A percentile compares a stretch with the other conserved stretches of the same genome.
Evolutionary conservation across 1,284 basidiomycete species (phyloP).

Genomic region (Rhizopogon hawkerae): DNA sequence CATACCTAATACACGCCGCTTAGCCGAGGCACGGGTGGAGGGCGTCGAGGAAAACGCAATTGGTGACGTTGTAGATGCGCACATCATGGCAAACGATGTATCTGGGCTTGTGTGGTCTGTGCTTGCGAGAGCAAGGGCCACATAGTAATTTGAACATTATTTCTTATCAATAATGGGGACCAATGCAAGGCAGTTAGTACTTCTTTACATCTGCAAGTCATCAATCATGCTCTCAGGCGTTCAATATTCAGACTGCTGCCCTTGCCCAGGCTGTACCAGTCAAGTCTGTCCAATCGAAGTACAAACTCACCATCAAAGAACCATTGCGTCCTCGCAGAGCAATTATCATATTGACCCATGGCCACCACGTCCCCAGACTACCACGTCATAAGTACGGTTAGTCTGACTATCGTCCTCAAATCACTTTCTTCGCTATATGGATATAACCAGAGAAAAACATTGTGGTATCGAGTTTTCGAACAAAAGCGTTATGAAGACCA

Average conservation of each 20-base stretch:
- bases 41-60: slow-evolving; percentile 42
- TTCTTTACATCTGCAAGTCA: not conserved
- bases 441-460: not conserved
- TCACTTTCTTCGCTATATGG: too few relatives aligned
- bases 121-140: slow-evolving; percentile 34
- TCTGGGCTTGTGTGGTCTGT: slow-evolving; percentile 63
- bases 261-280: not conserved
- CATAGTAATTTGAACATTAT: not conserved
- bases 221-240: not conserved
- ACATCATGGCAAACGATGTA: slow-evolving; percentile 61
- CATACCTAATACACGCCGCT: slow-evolving; percentile 53
- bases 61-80: slow-evolving; percentile 52
- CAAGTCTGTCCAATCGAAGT: too few relatives aligned
- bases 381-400: too few relatives aligned
- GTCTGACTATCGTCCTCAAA: too few relatives aligned
- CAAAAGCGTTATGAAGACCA: not conserved
- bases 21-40: slow-evolving; percentile 49
- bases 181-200: not conserved
- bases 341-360: too few relatives aligned
- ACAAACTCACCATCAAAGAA: too few relatives aligned
- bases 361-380: too few relatives aligned
- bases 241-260: not conserved
- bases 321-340: too few relatives aligned
- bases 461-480: too few relatives aligned
- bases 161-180: not conserved